Conservation (phyloP, 2,329 filamentous ascomycete species). For the Pseudocercospora fuligena region DNA sequence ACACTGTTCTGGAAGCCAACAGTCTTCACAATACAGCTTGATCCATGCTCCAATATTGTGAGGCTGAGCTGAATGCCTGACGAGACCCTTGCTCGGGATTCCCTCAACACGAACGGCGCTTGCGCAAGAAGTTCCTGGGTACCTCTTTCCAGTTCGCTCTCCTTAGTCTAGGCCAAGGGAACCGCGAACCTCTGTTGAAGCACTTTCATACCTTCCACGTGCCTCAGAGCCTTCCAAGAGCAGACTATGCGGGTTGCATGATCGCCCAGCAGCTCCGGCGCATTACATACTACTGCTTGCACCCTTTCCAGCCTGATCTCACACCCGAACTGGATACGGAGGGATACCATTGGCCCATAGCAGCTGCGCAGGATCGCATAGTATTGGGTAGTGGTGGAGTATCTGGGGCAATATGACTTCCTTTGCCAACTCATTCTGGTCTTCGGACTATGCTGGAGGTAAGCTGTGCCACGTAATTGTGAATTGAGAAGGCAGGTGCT, state of each 20-base stretch:
- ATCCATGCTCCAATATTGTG: background rate
- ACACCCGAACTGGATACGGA: background rate
- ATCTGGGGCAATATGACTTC: conserved; percentile 66
- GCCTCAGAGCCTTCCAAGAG: background rate
- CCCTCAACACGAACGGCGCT: conserved; percentile 5
- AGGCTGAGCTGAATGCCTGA: conserved; percentile 3
- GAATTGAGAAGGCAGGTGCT: conserved; percentile 12
- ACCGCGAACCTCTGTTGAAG: conserved; percentile 2
- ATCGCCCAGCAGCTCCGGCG: conserved; percentile 10
- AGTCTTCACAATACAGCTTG: background rate
- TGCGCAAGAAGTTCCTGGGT: conserved; percentile 12
- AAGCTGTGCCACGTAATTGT: conserved; percentile 38
- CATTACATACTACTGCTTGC: background rate
- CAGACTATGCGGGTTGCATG: conserved; percentile 1
- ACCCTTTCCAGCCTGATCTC: conserved; percentile 12
- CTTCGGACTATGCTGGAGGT: conserved; percentile 94
- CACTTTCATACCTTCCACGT: background rate
- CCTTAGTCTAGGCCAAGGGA: background rate
- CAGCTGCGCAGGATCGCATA: conserved; percentile 18
- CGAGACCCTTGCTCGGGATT: conserved; percentile 6
- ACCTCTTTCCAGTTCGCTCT: conserved; percentile 1
- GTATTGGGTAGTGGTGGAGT: conserved; percentile 10
- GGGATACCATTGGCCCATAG: background rate
- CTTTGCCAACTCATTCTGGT: conserved; percentile 98
- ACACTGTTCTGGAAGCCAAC: background rate